These are phyloP conservation scores for Aciculosporium take DNA, from an alignment of 2,329 filamentous ascomycete species.

Conservation along the genomic window DNA sequence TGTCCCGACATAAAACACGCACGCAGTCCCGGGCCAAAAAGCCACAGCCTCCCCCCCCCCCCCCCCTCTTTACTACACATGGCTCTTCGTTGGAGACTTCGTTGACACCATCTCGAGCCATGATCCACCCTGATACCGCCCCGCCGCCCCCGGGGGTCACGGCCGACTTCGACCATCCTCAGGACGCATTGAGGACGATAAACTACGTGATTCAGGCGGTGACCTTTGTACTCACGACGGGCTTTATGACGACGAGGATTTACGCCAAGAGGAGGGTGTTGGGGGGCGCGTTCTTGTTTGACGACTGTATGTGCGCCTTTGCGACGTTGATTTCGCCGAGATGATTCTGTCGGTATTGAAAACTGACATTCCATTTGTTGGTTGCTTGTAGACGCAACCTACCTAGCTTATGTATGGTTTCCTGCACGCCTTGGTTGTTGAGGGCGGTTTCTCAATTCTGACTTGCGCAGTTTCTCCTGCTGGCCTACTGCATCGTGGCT, in stretches of 20 bases:
- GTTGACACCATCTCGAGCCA: too few species aligned
- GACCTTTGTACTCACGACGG: slow-evolving; percentile 14
- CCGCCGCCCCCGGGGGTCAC: slow-evolving; percentile 14
- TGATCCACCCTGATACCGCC: slow-evolving; percentile 10
- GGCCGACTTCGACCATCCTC: slow-evolving; percentile 13
- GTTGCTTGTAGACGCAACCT: slow-evolving; percentile 9
- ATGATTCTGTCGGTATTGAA: too few species aligned
- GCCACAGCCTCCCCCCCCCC: too few species aligned
- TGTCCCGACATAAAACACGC: too few species aligned
- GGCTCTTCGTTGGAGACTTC: too few species aligned
- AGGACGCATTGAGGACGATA: slow-evolving; percentile 14
- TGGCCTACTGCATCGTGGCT: slow-evolving; percentile 15
- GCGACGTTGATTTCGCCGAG: not conserved
- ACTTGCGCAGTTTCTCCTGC: slow-evolving; percentile 12
- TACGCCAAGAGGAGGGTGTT: slow-evolving; percentile 13
- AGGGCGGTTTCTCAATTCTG: too few species aligned
- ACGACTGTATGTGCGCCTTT: slow-evolving; percentile 14
- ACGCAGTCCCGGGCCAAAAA: too few species aligned
- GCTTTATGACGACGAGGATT: slow-evolving; percentile 13
- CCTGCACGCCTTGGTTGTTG: too few species aligned
- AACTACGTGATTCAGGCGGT: slow-evolving; percentile 16
- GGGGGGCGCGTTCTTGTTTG: slow-evolving; percentile 8
- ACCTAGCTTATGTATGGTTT: slow-evolving; percentile 9
- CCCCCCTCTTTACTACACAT: too few species aligned
- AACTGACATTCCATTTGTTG: not conserved